Evolutionary conservation across 345 rosid species (phyloP).

Genomic region (Ceriops zippeliana): DNA sequence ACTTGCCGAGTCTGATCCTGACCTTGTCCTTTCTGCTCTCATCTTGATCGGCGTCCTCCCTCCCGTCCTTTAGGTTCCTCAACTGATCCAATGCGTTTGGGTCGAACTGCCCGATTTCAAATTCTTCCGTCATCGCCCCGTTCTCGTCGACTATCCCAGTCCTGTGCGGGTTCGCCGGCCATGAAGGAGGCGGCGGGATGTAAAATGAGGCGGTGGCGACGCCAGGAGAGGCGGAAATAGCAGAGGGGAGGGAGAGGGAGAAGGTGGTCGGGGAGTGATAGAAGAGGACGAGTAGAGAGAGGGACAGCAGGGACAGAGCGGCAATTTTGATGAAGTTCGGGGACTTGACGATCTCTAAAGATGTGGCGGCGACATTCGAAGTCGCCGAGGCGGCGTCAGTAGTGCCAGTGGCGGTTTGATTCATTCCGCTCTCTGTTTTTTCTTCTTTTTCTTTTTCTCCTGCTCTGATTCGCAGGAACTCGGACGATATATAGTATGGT

Average conservation of each 20-base stretch:
- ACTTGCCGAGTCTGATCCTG: conserved; percentile 25
- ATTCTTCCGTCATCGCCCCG: conserved; percentile 51
- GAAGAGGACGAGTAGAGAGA: conserved; percentile 9
- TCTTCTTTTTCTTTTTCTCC: too few relatives aligned
- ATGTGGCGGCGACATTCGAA: conserved; percentile 9
- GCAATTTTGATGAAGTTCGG: conserved; percentile 39
- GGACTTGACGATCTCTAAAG: conserved; percentile 27
- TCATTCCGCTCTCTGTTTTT: too few relatives aligned
- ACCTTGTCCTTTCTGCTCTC: background rate
- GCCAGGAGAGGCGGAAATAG: conserved; percentile 7
- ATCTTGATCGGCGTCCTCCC: background rate
- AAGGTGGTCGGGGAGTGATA: conserved; percentile 9
- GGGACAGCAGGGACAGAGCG: conserved; percentile 24
- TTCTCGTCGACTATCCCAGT: conserved; percentile 58
- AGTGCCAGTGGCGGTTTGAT: background rate
- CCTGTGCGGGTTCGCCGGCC: conserved; percentile 22
- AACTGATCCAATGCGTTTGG: conserved; percentile 24
- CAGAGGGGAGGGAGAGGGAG: conserved; percentile 17
- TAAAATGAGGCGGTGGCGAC: conserved; percentile 4
- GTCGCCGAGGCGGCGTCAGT: background rate
- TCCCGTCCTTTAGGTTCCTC: conserved; percentile 11
- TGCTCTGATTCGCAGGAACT: too few relatives aligned
- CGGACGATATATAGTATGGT: too few relatives aligned
- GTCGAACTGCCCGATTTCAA: conserved; percentile 43
- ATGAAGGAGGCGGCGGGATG: conserved; percentile 38